A percentile compares a stretch with the other conserved stretches of the same genome.
Conservation (phyloP, 192 early-diverging fungal genomes). For the Coemansia sp. region DNA sequence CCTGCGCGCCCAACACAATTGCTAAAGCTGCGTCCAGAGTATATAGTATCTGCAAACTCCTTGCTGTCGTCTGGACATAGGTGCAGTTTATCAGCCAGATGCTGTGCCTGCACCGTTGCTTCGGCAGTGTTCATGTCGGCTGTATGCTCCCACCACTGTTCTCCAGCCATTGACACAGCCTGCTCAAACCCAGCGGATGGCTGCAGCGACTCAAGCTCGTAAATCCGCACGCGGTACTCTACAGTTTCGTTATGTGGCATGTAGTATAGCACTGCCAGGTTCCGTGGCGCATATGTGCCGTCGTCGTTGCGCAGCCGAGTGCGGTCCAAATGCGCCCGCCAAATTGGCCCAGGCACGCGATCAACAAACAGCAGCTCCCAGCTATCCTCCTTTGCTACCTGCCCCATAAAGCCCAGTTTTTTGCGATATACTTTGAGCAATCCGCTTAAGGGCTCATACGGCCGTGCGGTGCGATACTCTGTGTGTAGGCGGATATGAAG, state of each 20-base stretch:
- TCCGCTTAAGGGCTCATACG: conserved; percentile 34
- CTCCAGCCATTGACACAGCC: conserved; percentile 10
- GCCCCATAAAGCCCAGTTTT: conserved; percentile 18
- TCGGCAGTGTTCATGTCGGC: conserved; percentile 5
- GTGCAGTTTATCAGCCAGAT: conserved; percentile 11
- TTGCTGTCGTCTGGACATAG: conserved; percentile 27
- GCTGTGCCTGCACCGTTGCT: conserved; percentile 10
- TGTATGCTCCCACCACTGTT: conserved; percentile 22
- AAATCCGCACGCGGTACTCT: conserved; percentile 31
- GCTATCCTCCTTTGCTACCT: conserved; percentile 5
- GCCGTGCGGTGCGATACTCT: conserved; percentile 34
- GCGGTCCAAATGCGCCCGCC: conserved; percentile 40
- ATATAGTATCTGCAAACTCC: conserved; percentile 32
- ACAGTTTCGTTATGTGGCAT: conserved; percentile 32
- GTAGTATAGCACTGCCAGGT: conserved; percentile 45
- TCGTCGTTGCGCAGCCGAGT: conserved; percentile 36
- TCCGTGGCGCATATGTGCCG: conserved; percentile 31
- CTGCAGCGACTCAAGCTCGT: conserved; percentile 42
- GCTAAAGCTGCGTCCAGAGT: conserved; percentile 21
- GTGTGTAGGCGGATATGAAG: conserved; percentile 45
- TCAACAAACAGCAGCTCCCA: conserved; percentile 54
- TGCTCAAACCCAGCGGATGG: conserved; percentile 11
- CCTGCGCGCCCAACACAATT: conserved; percentile 37
- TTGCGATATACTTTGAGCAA: conserved; percentile 50
- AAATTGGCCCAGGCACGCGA: conserved; percentile 41